Percentiles rank a stretch among this genome's conserved stretches.
Conservation (phyloP, 495 filamentous ascomycete genomes). For the Penicillium pancosmium region DNA sequence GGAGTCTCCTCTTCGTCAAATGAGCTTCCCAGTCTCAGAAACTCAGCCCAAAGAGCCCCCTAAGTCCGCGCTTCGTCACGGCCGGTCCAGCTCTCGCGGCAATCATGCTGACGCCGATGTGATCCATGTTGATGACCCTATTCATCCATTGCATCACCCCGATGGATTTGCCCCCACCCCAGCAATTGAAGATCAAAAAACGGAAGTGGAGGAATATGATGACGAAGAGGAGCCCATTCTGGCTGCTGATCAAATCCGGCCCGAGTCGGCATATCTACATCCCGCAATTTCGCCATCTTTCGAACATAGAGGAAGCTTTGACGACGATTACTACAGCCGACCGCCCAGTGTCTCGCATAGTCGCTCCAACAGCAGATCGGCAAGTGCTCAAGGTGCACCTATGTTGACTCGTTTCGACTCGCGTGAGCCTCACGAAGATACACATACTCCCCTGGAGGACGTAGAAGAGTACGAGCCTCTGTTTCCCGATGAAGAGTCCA, state of each 20-base stretch:
- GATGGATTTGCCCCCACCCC: constrained; percentile 55
- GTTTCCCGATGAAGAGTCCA: constrained; percentile 80
- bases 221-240: constrained; percentile 76
- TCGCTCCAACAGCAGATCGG: constrained; percentile 71
- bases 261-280: constrained; percentile 68
- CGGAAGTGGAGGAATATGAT: constrained; percentile 15
- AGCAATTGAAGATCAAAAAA: constrained; percentile 14
- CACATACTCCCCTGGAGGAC: constrained; percentile 77
- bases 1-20: constrained; percentile 62
- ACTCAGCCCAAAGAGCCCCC: constrained; percentile 12
- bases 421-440: constrained; percentile 54
- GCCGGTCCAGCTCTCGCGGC: constrained; percentile 20
- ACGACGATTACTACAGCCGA: constrained; percentile 56
- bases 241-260: constrained; percentile 87
- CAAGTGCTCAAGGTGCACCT: constrained; percentile 59
- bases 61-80: constrained; percentile 16
- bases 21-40: constrained; percentile 49
- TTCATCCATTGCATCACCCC: constrained; percentile 61
- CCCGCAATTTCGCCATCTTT: constrained; percentile 74
- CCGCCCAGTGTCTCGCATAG: constrained; percentile 61
- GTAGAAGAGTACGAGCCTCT: constrained; percentile 95
- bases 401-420: constrained; percentile 53
- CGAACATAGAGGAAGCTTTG: constrained; percentile 60
- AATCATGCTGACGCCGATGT: constrained; percentile 55
- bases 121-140: constrained; percentile 79